A percentile compares a stretch with the other conserved stretches of the same genome.
Conservation (phyloP, 2,329 filamentous ascomycete genomes). For the Malbranchea zuffiana region DNA sequence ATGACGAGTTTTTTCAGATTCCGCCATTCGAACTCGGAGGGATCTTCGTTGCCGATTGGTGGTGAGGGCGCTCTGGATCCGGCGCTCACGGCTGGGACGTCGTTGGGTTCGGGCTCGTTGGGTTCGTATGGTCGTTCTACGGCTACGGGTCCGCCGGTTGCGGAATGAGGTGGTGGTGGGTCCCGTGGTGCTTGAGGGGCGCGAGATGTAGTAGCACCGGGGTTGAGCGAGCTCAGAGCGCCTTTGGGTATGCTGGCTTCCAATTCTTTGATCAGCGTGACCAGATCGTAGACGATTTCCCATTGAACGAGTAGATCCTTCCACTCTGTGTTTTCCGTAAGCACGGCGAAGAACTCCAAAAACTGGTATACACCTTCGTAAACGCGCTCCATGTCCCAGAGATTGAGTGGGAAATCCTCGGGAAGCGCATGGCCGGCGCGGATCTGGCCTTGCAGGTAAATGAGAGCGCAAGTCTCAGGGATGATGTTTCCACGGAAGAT, state of each 20-base stretch:
- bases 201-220: slow-evolving; percentile 21
- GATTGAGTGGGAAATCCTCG: slow-evolving; percentile 82
- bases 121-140: slow-evolving; percentile 58
- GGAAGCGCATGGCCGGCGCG: slow-evolving; percentile 63
- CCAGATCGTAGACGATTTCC: slow-evolving; percentile 80
- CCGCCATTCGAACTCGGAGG: slow-evolving; percentile 58
- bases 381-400: slow-evolving; percentile 96
- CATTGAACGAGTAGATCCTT: slow-evolving; percentile 79
- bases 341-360: slow-evolving; percentile 81
- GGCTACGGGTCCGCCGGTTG: slow-evolving; percentile 30
- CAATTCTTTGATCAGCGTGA: slow-evolving; percentile 75
- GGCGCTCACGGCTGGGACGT: slow-evolving; percentile 29
- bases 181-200: slow-evolving; percentile 20
- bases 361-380: slow-evolving; percentile 93
- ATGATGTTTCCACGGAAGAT: slow-evolving; percentile 88
- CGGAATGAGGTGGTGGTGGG: slow-evolving; percentile 22
- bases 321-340: slow-evolving; percentile 75
- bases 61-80: slow-evolving; percentile 38
- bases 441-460: slow-evolving; percentile 86
- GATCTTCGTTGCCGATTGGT: slow-evolving; percentile 46
- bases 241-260: slow-evolving; percentile 82
- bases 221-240: slow-evolving; percentile 40
- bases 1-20: slow-evolving; percentile 91
- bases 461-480: slow-evolving; percentile 85
- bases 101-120: slow-evolving; percentile 30